Evolutionary conservation across 2,329 filamentous ascomycete genomes (phyloP), one percentile per base, ranked within the genome.

Genomic region (Pyrenophora teres): DNA sequence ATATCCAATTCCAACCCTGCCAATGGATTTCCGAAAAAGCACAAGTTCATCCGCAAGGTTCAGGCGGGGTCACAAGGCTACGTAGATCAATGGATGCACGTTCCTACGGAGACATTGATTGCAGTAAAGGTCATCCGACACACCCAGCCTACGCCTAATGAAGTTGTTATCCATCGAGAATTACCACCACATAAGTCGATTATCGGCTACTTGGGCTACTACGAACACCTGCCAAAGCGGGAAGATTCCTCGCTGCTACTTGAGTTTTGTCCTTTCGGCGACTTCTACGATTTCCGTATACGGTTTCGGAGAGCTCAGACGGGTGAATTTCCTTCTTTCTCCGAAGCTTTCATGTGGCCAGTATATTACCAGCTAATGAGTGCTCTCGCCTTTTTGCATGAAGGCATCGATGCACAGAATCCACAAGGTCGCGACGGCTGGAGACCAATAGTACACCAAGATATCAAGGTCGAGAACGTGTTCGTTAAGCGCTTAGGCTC

Each of bases 401-500:
- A 59, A 25, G 63, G 63, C 4, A 50, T 56, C 4, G 57, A 57
- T 32, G 38, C 32, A 2, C 15, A 23, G 8, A 13, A 41, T 5
- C 35, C 44, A 2, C 19, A 16, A 1, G 46, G 50, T 18, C 36
- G 21, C 21, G 38, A 56, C 33, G 8, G 96, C 77, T 87, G 88
- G 69, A 87, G 90, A 69, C 92, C 95, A 71, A 93, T 97, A 70
- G 90, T 97, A 8, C 94, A 97, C 72, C 87, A 93, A 50, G 93
- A 97, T 65, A 95, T 97, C 75, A 96, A 96, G 73, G 89, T 90
- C 0, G 92, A 96, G 69, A 96, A 97, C 64, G 96, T 97, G 23
- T 77, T 97, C 6, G 77, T 97, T 19, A 41, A 50, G 25, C 45
- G 16, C 13, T 13, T 63, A 6, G 60, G 56, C 4, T 6, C 10